Evolutionary conservation across 352 stramenopile genomes (phyloP), one percentile per base, ranked within the genome.

Genomic region (Phytophthora fragariaefolia): DNA sequence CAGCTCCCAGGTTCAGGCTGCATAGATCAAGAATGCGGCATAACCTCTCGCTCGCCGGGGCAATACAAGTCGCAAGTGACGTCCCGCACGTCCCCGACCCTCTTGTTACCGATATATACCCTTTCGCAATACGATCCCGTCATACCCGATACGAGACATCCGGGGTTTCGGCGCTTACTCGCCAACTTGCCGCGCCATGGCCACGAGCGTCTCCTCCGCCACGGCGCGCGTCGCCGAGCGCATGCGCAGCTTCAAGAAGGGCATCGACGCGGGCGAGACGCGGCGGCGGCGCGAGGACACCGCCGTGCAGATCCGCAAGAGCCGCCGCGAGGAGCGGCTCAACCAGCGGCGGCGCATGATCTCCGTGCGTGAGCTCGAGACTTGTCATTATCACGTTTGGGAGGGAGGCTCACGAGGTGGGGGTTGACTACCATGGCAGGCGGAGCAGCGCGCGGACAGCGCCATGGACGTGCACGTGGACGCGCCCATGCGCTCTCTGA

Each of bases 201-300:
- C 67, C 27, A 80, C 73, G 27, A 74, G 56, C 54, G 32, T 62
- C 51, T 73, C 73, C 49, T 57, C 48, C 45, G 63, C 64, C 6
- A 23, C 63, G 56, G 32, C 69, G 64, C 64, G 71, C 52, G 26
- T 79, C 27, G 63, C 77, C 50, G 84, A 95, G 26, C 89, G 87
- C 43, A 87, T 95, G 77, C 90, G 84, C 58, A 87, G 70, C 63
- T 96, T 92, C 66, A 97, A 97, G 74, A 97, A 96, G 69, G 87
- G 85, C 53, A 93, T 97, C 63, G 89, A 97, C 75, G 72, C 69
- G 26, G 83, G 94, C 28, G 80, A 84, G 52, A 92, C 75, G 49
- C 83, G 89, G 52, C 80, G 88, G 18, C 81, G 85, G 32, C 85
- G 89, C 49, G 85, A 93, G 40, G 88, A 95, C 58, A 93, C 85